Evolutionary conservation across 1,284 basidiomycete species (phyloP).

Genomic region (Ganoderma sinense): DNA sequence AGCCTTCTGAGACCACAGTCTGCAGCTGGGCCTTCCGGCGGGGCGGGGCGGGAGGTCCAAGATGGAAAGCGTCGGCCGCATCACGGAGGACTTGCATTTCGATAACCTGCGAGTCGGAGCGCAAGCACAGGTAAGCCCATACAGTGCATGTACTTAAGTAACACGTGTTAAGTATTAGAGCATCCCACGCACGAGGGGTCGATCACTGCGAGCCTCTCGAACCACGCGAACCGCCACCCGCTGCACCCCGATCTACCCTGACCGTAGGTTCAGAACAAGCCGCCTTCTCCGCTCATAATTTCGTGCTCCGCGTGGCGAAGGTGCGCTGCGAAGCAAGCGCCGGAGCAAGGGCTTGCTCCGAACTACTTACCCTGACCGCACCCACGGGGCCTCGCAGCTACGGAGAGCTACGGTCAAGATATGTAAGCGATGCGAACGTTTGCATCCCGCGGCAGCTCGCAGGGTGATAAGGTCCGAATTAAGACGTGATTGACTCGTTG

Average conservation of each 20-base stretch:
- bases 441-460: constrained; percentile 4
- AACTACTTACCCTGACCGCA: too few species aligned
- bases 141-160: constrained; percentile 18
- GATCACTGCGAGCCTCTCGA: constrained; percentile 7
- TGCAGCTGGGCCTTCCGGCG: too few species aligned
- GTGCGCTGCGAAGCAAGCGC: too few species aligned
- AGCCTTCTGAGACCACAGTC: constrained; percentile 48
- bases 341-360: too few species aligned
- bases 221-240: constrained; percentile 45
- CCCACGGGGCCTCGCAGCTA: too few species aligned
- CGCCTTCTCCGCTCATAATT: too few species aligned
- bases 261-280: too few species aligned
- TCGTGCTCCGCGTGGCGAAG: too few species aligned
- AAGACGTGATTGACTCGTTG: neutral
- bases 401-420: constrained; percentile 18
- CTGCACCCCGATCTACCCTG: too few species aligned
- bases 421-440: neutral
- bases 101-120: constrained; percentile 20
- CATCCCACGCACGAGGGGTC: neutral
- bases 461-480: constrained; percentile 20
- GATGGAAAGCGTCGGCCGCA: constrained; percentile 35
- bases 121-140: neutral
- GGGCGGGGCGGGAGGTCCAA: constrained; percentile 40
- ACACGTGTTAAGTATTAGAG: neutral
- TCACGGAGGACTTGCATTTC: constrained; percentile 37